Conservation (phyloP, 2,329 filamentous ascomycete species). For the Fusarium globosum region DNA sequence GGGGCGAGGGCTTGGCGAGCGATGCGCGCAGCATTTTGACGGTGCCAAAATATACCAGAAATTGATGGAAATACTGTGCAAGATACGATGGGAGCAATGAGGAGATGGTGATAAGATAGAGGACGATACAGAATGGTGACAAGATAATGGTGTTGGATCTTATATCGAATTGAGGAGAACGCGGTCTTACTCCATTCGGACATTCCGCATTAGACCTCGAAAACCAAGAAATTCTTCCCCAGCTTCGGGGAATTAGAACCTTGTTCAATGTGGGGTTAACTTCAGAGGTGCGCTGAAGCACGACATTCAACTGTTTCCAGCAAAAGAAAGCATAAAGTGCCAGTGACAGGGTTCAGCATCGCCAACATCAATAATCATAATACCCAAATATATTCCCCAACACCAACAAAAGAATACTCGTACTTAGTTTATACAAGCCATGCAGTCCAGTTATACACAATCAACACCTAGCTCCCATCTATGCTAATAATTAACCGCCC, state of each 20-base stretch:
- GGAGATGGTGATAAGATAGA: background rate
- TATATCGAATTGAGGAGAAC: conserved; percentile 34
- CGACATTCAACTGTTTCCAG: background rate
- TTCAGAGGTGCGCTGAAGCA: too few relatives aligned
- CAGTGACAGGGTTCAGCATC: background rate
- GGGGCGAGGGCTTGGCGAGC: conserved; percentile 16
- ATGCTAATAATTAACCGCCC: conserved; percentile 16
- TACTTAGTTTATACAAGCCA: conserved; percentile 18
- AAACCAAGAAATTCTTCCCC: conserved; percentile 3
- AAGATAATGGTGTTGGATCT: conserved; percentile 7
- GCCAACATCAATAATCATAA: background rate
- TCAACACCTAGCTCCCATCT: conserved; percentile 42
- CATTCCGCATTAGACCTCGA: conserved; percentile 38
- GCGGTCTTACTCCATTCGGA: conserved; percentile 47
- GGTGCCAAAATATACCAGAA: too few relatives aligned
- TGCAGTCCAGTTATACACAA: background rate
- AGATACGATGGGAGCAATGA: rapidly evolving
- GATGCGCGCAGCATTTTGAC: conserved; percentile 40
- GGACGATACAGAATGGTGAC: background rate
- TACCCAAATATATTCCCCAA: conserved; percentile 22
- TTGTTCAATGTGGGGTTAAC: background rate
- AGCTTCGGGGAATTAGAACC: conserved; percentile 9
- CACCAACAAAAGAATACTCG: background rate
- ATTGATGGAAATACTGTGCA: rapidly evolving
- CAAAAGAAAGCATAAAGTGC: too few relatives aligned